Conservation (phyloP, 345 rosid genomes). For the Rhodamnia rubescens region DNA sequence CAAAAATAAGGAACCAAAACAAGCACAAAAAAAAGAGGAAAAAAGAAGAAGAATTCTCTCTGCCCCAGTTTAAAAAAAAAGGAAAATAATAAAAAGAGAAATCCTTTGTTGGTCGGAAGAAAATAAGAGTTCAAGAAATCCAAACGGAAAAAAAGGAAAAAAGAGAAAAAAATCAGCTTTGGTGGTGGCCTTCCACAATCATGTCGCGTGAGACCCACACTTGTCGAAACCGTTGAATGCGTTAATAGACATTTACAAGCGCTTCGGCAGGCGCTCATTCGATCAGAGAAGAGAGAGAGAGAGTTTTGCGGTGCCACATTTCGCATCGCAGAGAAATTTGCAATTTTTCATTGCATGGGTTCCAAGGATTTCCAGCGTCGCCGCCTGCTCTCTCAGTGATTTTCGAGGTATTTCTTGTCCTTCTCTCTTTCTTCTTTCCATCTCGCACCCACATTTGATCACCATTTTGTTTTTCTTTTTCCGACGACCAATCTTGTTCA, state of each 20-base stretch:
- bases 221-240: background rate
- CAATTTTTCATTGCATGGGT: constrained; percentile 2
- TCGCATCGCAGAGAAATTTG: background rate
- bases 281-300: background rate
- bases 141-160: background rate
- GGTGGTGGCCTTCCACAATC: background rate
- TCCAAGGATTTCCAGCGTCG: constrained; percentile 23
- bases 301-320: constrained; percentile 1
- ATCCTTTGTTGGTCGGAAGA: background rate
- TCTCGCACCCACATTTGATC: background rate
- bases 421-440: background rate
- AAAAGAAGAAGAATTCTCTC: too few species aligned
- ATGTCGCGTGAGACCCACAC: background rate
- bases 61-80: too few species aligned
- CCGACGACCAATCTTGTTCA: background rate
- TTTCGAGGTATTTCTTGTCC: constrained; percentile 3
- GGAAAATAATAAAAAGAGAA: background rate
- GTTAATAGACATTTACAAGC: background rate
- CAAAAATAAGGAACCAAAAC: background rate
- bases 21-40: background rate
- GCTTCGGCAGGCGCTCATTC: background rate
- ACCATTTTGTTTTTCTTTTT: background rate
- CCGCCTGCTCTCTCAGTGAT: constrained; percentile 16
- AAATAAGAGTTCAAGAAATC: background rate
- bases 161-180: background rate